These are phyloP conservation scores for Cyclostephanos invisitatus DNA, from an alignment of 108 stramenopile species.

Conservation along the genomic window DNA sequence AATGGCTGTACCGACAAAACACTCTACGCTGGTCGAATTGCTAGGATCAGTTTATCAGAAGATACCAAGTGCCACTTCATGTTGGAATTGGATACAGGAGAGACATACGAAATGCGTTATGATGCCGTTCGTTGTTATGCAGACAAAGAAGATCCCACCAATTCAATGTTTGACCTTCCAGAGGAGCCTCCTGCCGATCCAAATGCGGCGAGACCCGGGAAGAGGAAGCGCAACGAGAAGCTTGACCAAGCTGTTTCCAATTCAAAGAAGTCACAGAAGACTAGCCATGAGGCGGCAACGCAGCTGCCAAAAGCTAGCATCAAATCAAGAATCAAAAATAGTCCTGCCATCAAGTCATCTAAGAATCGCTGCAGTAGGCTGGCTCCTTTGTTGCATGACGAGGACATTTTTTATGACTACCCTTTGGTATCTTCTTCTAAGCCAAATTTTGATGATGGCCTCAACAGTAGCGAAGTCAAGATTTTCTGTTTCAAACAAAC, in stretches of 20 bases:
- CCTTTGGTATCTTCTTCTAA: not conserved
- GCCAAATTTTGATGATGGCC: not conserved
- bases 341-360: not conserved
- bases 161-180: not conserved
- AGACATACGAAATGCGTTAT: not conserved
- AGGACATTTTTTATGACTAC: not conserved
- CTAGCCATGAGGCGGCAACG: not conserved
- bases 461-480: conserved; percentile 6
- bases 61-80: not conserved
- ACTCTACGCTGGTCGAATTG: not conserved
- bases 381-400: too few species aligned
- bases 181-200: not conserved
- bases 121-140: conserved; percentile 1
- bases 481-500: not conserved
- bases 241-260: not conserved
- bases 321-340: not conserved
- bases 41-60: not conserved
- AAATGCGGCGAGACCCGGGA: not conserved
- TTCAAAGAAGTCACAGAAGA: not conserved
- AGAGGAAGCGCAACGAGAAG: not conserved
- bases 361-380: not conserved
- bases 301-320: not conserved
- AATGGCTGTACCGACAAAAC: not conserved
- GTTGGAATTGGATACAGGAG: not conserved
- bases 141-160: not conserved